phyloP scores from a whole-genome alignment of 352 stramenopile genomes.

The Peronospora belbahrii region DNA sequence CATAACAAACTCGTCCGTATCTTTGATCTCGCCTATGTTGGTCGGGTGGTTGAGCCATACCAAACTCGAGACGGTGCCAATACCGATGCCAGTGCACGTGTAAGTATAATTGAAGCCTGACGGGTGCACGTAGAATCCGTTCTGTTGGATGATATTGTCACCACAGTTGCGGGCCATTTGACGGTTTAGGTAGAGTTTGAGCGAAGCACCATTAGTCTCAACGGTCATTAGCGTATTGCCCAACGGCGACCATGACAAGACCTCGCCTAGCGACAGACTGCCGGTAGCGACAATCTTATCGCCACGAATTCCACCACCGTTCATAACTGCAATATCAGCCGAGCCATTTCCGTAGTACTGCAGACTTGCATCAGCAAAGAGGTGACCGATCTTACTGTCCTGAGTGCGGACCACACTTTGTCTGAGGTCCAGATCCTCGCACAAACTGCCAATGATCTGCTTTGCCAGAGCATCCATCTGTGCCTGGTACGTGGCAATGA shows the following conservation, averaged over 20 bases:
- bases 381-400: conserved; percentile 44
- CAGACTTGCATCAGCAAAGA: conserved; percentile 44
- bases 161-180: conserved; percentile 49
- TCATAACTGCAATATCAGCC: conserved; percentile 51
- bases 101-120: conserved; percentile 65
- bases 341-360: conserved; percentile 44
- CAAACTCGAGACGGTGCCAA: conserved; percentile 37
- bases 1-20: conserved; percentile 54
- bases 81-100: conserved; percentile 35
- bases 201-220: conserved; percentile 41
- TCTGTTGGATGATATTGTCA: conserved; percentile 33
- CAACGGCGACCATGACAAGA: conserved; percentile 62
- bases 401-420: conserved; percentile 40
- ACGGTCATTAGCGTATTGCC: conserved; percentile 59
- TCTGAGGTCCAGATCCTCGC: conserved; percentile 42
- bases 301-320: conserved; percentile 58
- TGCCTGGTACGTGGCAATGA: conserved; percentile 40
- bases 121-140: conserved; percentile 61
- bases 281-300: conserved; percentile 50
- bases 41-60: conserved; percentile 56
- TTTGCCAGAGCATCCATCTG: conserved; percentile 38
- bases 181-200: conserved; percentile 51
- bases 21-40: conserved; percentile 32
- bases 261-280: conserved; percentile 41
- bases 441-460: conserved; percentile 44